Percentiles rank a stretch among this genome's conserved stretches.
Conservation (phyloP, 495 filamentous ascomycete genomes). For the Podospora pseudopauciseta region DNA sequence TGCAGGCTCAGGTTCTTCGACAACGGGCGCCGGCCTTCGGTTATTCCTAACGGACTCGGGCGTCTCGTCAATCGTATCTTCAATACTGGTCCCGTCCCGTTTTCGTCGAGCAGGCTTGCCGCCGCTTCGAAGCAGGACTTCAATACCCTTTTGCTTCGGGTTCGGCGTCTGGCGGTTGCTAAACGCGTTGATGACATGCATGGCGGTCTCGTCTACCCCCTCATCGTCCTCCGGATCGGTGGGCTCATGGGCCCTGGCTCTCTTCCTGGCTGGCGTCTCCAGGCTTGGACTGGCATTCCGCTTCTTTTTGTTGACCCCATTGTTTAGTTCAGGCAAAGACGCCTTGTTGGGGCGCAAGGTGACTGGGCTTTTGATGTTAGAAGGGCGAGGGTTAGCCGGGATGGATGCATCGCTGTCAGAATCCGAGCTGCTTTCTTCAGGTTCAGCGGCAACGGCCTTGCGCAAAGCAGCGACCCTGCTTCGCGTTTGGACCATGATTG, state of each 20-base stretch:
- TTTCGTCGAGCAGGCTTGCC: neutral
- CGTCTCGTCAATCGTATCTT: neutral
- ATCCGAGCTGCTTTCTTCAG: neutral
- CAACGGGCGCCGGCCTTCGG: neutral
- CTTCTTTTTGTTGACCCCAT: neutral
- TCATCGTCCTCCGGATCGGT: neutral
- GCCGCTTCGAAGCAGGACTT: neutral
- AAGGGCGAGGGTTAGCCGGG: neutral
- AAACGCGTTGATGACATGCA: neutral
- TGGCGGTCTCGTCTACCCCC: neutral
- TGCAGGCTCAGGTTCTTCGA: neutral
- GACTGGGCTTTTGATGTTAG: neutral
- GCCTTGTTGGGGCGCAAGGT: neutral
- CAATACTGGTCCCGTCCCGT: neutral
- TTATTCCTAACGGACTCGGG: neutral
- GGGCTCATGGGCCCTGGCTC: neutral
- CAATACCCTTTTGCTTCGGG: neutral
- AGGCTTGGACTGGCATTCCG: neutral
- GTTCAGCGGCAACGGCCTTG: neutral
- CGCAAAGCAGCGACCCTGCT: neutral
- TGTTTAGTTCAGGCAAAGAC: neutral
- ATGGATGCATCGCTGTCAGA: neutral
- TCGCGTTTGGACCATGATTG: neutral
- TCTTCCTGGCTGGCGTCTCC: neutral
- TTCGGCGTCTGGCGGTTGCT: neutral